Evolutionary conservation across 139 green algal species (phyloP).

Genomic region (Gonium pectorale): DNA sequence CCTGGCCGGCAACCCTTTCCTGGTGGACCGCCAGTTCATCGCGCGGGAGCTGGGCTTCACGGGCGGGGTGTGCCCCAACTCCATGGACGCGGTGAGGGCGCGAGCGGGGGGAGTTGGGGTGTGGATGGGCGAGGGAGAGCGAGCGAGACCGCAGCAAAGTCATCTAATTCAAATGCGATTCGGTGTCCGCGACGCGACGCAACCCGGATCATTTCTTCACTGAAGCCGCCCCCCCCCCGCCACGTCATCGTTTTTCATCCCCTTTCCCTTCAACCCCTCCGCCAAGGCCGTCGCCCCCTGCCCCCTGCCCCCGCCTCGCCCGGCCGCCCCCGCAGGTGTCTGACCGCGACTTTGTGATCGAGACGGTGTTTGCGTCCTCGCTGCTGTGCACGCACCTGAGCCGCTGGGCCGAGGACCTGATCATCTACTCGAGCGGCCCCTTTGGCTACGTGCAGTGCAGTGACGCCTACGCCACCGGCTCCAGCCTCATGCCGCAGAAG

Average conservation of each 20-base stretch:
- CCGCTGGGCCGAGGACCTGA: constrained; percentile 95
- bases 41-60: constrained; percentile 82
- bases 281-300: too few relatives aligned
- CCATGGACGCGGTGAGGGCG: constrained; percentile 92
- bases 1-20: constrained; percentile 96
- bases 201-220: too few relatives aligned
- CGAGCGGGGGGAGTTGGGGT: background rate
- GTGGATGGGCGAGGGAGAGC: background rate
- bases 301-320: background rate
- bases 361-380: constrained; percentile 88
- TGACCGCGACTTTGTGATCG: constrained; percentile 96
- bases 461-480: constrained; percentile 96
- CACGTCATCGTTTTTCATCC: too few relatives aligned
- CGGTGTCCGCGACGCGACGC: too few relatives aligned
- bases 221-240: too few relatives aligned
- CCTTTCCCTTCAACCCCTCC: too few relatives aligned
- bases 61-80: constrained; percentile 87
- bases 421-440: constrained; percentile 93
- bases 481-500: constrained; percentile 99
- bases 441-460: constrained; percentile 94
- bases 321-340: constrained; percentile 26
- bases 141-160: too few relatives aligned
- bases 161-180: too few relatives aligned
- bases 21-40: constrained; percentile 90
- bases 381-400: constrained; percentile 90